phyloP scores from a whole-genome alignment of 495 filamentous ascomycete species.

The Ramalina peruviana region DNA sequence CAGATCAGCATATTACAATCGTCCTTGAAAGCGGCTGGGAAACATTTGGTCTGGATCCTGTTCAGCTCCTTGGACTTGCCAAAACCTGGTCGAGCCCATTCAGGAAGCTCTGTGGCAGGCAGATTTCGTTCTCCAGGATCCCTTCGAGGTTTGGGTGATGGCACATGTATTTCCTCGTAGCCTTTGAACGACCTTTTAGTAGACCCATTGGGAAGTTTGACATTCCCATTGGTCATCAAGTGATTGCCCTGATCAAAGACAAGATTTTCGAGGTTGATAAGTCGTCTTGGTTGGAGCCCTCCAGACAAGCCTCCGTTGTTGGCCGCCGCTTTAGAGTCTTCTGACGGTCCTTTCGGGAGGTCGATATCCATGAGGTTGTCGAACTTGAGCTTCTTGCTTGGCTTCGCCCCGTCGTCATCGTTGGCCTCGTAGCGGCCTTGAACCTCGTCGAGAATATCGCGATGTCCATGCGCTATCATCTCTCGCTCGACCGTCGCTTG shows the following conservation, averaged over 20 bases:
- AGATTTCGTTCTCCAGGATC: conserved; percentile 70
- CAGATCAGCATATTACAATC: conserved; percentile 97
- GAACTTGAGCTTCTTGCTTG: conserved; percentile 67
- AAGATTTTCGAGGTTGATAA: conserved; percentile 90
- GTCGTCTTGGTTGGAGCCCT: conserved; percentile 72
- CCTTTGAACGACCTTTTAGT: conserved; percentile 92
- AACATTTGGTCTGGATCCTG: conserved; percentile 89
- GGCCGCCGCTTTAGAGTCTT: conserved; percentile 31
- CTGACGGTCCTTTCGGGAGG: conserved; percentile 44
- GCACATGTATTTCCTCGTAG: conserved; percentile 96
- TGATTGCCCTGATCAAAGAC: conserved; percentile 97
- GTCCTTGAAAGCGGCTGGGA: conserved; percentile 76
- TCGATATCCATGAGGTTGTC: conserved; percentile 82
- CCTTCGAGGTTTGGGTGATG: conserved; percentile 68
- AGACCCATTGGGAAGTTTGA: conserved; percentile 88
- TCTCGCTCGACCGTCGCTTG: conserved; percentile 69
- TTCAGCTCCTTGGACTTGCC: conserved; percentile 72
- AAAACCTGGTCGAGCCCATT: conserved; percentile 83
- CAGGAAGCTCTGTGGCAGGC: conserved; percentile 73
- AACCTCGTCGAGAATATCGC: conserved; percentile 74
- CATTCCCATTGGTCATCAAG: conserved; percentile 93
- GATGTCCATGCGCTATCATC: conserved; percentile 80
- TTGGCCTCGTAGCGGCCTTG: conserved; percentile 43
- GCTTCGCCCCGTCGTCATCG: conserved; percentile 38
- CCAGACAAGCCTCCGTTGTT: conserved; percentile 59